A percentile compares a stretch with the other conserved stretches of the same genome.
These are phyloP conservation scores for Solanum tarapatanum DNA, from an alignment of 257 asterid genomes.

Conservation along the genomic window DNA sequence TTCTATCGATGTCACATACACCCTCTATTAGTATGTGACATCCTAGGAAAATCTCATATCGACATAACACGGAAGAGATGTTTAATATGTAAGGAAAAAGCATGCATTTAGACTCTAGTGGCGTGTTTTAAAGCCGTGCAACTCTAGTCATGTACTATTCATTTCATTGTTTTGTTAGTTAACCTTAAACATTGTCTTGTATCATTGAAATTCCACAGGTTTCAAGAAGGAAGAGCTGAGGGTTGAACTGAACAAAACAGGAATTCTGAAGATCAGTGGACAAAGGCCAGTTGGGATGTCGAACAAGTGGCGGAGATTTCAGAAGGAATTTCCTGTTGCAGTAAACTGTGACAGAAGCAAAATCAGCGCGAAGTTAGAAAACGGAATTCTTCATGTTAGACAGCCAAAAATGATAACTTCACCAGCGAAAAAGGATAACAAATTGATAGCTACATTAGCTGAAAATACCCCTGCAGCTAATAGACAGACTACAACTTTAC, in stretches of 20 bases:
- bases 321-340: constrained; percentile 39
- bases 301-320: constrained; percentile 27
- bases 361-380: constrained; percentile 55
- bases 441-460: constrained; percentile 4
- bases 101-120: not conserved
- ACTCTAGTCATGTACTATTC: not conserved
- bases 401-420: constrained; percentile 39
- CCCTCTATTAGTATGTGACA: not conserved
- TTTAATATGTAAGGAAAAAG: not conserved
- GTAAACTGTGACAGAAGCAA: constrained; percentile 29
- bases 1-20: not conserved
- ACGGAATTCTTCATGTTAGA: constrained; percentile 28
- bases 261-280: constrained; percentile 47
- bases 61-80: not conserved
- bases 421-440: constrained; percentile 7
- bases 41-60: not conserved
- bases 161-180: not conserved
- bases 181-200: not conserved
- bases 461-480: not conserved
- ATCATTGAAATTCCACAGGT: constrained; percentile 16
- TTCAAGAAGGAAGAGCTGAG: constrained; percentile 47
- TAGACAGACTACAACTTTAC: not conserved
- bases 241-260: constrained; percentile 33
- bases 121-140: not conserved
- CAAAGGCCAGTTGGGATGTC: constrained; percentile 8